Conservation (phyloP, 306 rosid genomes). For the Vigna hirtella region DNA sequence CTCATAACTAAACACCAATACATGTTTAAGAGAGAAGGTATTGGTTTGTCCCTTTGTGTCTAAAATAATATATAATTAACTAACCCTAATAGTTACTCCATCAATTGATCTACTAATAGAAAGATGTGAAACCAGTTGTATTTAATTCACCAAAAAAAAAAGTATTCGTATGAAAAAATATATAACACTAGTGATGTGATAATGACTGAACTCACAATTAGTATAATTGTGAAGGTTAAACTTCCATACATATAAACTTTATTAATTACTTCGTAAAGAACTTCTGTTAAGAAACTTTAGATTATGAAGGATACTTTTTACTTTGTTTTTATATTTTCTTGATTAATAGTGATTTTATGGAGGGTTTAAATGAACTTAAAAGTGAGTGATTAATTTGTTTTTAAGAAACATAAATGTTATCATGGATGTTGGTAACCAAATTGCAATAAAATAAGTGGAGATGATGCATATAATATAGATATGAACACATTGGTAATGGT, state of each 20-base stretch:
- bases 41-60: neutral
- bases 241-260: neutral
- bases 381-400: neutral
- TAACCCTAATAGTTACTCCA: neutral
- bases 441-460: conserved; percentile 10
- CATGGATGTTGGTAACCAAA: neutral
- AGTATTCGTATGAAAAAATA: neutral
- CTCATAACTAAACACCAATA: neutral
- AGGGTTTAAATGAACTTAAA: neutral
- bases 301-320: neutral
- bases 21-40: neutral
- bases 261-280: neutral
- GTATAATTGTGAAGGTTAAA: neutral
- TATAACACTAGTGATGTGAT: neutral
- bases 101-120: neutral
- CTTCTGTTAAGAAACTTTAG: neutral
- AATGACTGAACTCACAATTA: neutral
- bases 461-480: neutral
- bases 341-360: neutral
- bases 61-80: neutral
- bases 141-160: too few species aligned
- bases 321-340: neutral
- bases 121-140: neutral
- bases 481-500: conserved; percentile 4
- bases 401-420: neutral